A percentile compares a stretch with the other conserved stretches of the same genome.
Conservation (phyloP, 768 basidiomycete species). For the Russula virescens region DNA sequence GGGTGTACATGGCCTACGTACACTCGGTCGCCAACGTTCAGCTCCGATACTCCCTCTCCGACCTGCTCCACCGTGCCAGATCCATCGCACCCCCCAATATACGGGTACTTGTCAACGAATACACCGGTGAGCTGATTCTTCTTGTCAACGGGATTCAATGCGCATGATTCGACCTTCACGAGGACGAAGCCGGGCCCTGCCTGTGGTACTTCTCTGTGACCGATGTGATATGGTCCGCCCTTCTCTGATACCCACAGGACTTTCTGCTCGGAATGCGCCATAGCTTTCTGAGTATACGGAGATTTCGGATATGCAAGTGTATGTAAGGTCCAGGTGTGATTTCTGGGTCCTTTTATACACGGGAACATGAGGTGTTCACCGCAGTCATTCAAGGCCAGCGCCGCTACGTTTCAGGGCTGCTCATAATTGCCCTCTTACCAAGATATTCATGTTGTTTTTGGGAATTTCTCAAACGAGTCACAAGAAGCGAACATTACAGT, state of each 20-base stretch:
- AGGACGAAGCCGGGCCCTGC: slow-evolving; percentile 22
- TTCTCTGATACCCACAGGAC: slow-evolving; percentile 7
- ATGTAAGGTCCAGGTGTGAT: too few relatives aligned
- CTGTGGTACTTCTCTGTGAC: slow-evolving; percentile 8
- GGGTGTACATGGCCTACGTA: neutral
- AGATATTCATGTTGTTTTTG: too few relatives aligned
- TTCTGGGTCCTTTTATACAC: neutral
- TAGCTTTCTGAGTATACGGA: neutral
- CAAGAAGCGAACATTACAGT: too few relatives aligned
- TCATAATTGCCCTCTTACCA: too few relatives aligned
- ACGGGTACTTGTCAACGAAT: too few relatives aligned
- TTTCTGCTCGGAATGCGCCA: slow-evolving; percentile 15
- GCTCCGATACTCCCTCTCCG: slow-evolving; percentile 27
- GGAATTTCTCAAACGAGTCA: too few relatives aligned
- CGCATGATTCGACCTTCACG: slow-evolving; percentile 21
- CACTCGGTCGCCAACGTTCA: slow-evolving; percentile 30
- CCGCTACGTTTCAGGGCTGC: too few relatives aligned
- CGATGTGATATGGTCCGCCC: too few relatives aligned
- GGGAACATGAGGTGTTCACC: too few relatives aligned
- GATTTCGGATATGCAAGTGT: neutral
- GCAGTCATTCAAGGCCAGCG: too few relatives aligned
- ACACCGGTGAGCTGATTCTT: too few relatives aligned
- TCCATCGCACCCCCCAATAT: too few relatives aligned
- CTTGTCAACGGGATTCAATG: slow-evolving; percentile 26
- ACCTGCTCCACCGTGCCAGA: slow-evolving; percentile 27